Base-by-base conservation (phyloP, 495 filamentous ascomycete species). In the Aspergillus affinis region DNA sequence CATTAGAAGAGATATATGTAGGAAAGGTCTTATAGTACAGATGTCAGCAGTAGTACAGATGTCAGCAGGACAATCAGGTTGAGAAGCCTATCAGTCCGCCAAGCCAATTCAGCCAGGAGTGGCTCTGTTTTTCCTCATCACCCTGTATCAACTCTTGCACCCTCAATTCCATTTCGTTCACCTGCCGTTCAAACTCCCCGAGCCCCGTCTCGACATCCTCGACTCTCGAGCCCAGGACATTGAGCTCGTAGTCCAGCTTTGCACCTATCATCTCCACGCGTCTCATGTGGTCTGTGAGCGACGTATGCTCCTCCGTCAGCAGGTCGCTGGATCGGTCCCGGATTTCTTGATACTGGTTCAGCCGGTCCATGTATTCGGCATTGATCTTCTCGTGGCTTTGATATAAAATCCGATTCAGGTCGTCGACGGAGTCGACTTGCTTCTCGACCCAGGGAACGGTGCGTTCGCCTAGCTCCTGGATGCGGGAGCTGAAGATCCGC, bases 171-270 rank as follows among this genome's bases (percentile, higher is more conserved):
- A 97, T 81, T 54, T 89, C 84, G 47, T 83, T 78, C 3, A 98
- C 92, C 67, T 92, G 88, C 36, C 84, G 81, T 69, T 89, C 90
- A 68, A 95, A 95, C 56, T 94, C 90, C 18, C 72, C 77, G 10
- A 96, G 81, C 0, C 90, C 90, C 52, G 90, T 86, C 65, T 97
- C 93, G 41, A 97, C 88, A 65, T 98, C 94, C 60, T 89, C 84
- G 32, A 97, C 89, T 66, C 90, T 92, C 19, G 87, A 88, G 51
- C 88, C 81, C 21, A 98, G 77, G 21, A 86, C 88, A 54, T 85
- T 84, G 41, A 98, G 84, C 75, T 98, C 95, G 71, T 98, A 98
- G 66, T 98, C 93, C 60, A 98, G 79, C 79, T 93, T 94, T 20
- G 91, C 90, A 6, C 87, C 86, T 47, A 97, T 78, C 20, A 87